These are phyloP conservation scores for Arthromyces matolae DNA, from an alignment of 768 basidiomycete genomes.

Conservation along the genomic window DNA sequence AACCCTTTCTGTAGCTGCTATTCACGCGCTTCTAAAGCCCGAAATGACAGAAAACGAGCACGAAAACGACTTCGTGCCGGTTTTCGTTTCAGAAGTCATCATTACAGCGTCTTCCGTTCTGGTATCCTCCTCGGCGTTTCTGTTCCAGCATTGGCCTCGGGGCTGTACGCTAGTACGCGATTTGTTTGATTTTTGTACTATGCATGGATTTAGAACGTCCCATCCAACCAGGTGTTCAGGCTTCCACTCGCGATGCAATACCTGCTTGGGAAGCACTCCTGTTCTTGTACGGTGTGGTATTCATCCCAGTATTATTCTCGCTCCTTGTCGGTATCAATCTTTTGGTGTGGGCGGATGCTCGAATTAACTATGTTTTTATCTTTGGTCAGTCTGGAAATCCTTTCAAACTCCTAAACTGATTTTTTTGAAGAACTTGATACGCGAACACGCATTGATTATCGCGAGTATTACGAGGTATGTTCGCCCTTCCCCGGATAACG, in stretches of 20 bases:
- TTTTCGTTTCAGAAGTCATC: conserved; percentile 50
- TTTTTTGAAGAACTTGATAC: conserved; percentile 58
- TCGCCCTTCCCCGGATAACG: neutral
- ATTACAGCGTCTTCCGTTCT: conserved; percentile 70
- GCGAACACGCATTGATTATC: conserved; percentile 68
- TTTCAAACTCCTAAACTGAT: neutral
- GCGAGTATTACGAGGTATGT: conserved; percentile 62
- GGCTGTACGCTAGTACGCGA: conserved; percentile 54
- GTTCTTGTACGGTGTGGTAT: conserved; percentile 71
- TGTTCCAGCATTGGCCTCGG: conserved; percentile 62
- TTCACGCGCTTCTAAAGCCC: conserved; percentile 27
- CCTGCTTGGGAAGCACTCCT: conserved; percentile 73
- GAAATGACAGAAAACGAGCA: conserved; percentile 79
- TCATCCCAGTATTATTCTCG: conserved; percentile 72
- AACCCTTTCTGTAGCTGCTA: neutral
- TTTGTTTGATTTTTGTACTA: neutral
- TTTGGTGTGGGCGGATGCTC: conserved; percentile 64
- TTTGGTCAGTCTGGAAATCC: conserved; percentile 52
- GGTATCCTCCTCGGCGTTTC: conserved; percentile 72
- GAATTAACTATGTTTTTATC: conserved; percentile 94
- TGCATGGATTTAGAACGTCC: neutral
- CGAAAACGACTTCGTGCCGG: conserved; percentile 58
- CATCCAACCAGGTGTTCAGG: conserved; percentile 47
- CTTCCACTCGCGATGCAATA: conserved; percentile 47
- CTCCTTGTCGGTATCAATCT: conserved; percentile 83